These are phyloP conservation scores for Canavalia gladiata DNA, from an alignment of 306 rosid species.

Conservation along the genomic window DNA sequence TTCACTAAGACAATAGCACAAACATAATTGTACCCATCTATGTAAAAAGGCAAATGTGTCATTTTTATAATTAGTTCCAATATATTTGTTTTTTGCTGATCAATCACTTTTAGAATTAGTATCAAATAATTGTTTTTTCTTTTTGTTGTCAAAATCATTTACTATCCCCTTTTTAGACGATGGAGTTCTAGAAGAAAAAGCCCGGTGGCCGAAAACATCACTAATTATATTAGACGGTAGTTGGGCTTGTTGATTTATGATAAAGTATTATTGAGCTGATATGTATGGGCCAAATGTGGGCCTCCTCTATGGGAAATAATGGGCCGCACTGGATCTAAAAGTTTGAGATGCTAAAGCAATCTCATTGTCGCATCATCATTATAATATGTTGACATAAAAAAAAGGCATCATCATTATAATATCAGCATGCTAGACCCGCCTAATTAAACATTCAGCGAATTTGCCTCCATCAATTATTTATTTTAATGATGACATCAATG, in stretches of 20 bases:
- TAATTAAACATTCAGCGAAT: conserved; percentile 31
- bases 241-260: not conserved
- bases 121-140: no score
- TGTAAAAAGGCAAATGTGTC: no score
- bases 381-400: not conserved
- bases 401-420: conserved; percentile 28
- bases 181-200: no score
- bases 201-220: no score
- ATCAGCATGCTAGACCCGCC: conserved; percentile 41
- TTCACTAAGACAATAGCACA: no score
- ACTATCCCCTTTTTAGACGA: no score
- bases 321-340: conserved; percentile 13
- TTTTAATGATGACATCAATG: conserved; percentile 4
- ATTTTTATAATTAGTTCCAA: no score
- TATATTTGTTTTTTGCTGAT: no score
- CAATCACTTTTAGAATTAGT: no score
- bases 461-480: conserved; percentile 30
- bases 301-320: not conserved
- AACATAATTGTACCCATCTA: no score
- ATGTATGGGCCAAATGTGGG: conserved; percentile 18
- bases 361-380: conserved; percentile 36
- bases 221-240: no score
- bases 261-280: not conserved
- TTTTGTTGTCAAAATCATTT: not conserved
- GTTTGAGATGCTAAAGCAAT: conserved; percentile 34